A percentile compares a stretch with the other conserved stretches of the same genome.
Conservation (phyloP, 2,329 filamentous ascomycete species). For the Cladosporium sp. region DNA sequence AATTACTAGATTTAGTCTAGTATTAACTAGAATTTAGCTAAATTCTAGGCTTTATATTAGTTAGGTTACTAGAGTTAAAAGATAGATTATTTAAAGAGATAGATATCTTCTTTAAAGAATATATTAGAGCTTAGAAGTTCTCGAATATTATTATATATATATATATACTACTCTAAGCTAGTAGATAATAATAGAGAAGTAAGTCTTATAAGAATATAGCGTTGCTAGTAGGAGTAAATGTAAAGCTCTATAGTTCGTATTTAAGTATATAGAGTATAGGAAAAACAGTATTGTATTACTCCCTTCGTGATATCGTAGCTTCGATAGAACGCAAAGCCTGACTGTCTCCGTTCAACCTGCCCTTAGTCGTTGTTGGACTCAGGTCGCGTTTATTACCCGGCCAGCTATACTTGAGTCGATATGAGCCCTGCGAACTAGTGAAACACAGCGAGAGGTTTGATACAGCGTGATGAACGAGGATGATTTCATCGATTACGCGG, state of each 20-base stretch:
- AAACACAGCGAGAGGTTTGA: not conserved
- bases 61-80: slow-evolving; percentile 35
- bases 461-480: not conserved
- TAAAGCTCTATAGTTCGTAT: too few relatives aligned
- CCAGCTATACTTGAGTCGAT: not conserved
- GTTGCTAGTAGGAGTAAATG: too few relatives aligned
- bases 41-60: slow-evolving; percentile 33
- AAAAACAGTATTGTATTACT: too few relatives aligned
- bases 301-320: not conserved
- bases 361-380: not conserved
- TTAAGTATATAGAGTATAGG: too few relatives aligned
- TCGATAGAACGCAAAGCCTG: not conserved
- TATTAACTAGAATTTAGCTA: too few relatives aligned
- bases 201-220: too few relatives aligned
- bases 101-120: slow-evolving; percentile 40
- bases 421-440: not conserved
- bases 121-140: slow-evolving; percentile 35
- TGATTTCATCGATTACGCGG: not conserved
- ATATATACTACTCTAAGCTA: not conserved
- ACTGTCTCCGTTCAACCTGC: not conserved
- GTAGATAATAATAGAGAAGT: not conserved
- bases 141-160: slow-evolving; percentile 23
- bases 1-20: too few relatives aligned
- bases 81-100: slow-evolving; percentile 41
- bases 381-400: not conserved